Percentiles rank a stretch among this genome's conserved stretches.
These are phyloP conservation scores for Starmerella sp. DNA, from an alignment of 805 yeast species.

Conservation along the genomic window DNA sequence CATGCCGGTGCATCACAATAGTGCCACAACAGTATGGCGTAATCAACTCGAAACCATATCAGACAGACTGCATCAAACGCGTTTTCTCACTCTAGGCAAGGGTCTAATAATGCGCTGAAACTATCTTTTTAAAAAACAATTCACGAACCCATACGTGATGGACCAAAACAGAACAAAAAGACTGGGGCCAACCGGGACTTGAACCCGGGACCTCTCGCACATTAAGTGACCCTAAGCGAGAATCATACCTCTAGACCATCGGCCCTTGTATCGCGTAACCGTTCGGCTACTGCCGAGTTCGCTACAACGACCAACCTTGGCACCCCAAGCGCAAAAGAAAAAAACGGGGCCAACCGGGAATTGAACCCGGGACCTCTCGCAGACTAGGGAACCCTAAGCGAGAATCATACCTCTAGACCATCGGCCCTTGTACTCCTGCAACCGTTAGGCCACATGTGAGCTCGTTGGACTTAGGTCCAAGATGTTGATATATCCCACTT, in stretches of 20 bases:
- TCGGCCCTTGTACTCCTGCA: background rate
- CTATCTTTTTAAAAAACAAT: no score
- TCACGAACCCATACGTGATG: no score
- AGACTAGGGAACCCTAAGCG: conserved; percentile 10
- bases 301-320: background rate
- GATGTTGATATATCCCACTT: background rate
- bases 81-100: no score
- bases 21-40: background rate
- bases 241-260: conserved; percentile 16
- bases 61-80: no score
- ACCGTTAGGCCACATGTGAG: background rate
- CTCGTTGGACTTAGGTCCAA: background rate
- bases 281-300: background rate
- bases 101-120: no score
- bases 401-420: conserved; percentile 17
- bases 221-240: conserved; percentile 11
- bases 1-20: background rate
- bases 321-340: background rate
- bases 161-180: background rate
- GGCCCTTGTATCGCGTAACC: background rate
- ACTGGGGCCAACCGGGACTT: conserved; percentile 14
- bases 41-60: background rate
- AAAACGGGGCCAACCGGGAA: conserved; percentile 14
- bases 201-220: conserved; percentile 16
- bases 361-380: conserved; percentile 17